phyloP scores from a whole-genome alignment of 768 basidiomycete species.

The Kockovaella imperatae region DNA sequence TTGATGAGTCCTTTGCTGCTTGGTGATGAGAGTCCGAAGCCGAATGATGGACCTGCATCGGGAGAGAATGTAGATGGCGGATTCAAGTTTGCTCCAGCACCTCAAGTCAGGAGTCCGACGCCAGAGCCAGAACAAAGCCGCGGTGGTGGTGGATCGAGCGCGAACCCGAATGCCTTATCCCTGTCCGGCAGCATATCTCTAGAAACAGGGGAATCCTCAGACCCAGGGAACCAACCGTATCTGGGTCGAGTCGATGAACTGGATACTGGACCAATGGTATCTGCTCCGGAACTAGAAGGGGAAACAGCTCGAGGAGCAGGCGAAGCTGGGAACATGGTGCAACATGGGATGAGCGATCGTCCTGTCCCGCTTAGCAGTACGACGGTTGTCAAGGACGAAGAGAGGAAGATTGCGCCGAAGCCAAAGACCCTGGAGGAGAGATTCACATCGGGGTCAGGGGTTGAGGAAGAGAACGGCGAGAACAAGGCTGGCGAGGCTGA shows the following conservation, averaged over 20 bases:
- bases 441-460: slow-evolving; percentile 12
- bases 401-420: slow-evolving; percentile 21
- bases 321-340: slow-evolving; percentile 39
- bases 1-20: slow-evolving; percentile 31
- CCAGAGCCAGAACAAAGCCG: slow-evolving; percentile 26
- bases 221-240: slow-evolving; percentile 38
- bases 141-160: background rate
- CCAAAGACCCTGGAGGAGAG: slow-evolving; percentile 22
- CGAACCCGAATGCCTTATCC: background rate
- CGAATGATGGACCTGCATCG: background rate
- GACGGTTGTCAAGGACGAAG: slow-evolving; percentile 10
- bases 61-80: background rate
- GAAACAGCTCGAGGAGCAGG: slow-evolving; percentile 15
- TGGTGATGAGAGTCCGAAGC: slow-evolving; percentile 2
- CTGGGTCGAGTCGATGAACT: slow-evolving; percentile 44
- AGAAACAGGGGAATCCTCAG: slow-evolving; percentile 6
- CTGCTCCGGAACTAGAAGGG: slow-evolving; percentile 1
- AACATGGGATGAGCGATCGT: slow-evolving; percentile 40
- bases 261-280: slow-evolving; percentile 38
- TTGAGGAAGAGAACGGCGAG: background rate
- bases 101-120: slow-evolving; percentile 21
- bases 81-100: background rate
- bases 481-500: background rate
- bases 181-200: slow-evolving; percentile 2
- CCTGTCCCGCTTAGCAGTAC: slow-evolving; percentile 40